Conservation (phyloP, 495 filamentous ascomycete species). For the Lasiosphaeriaceae sp. region DNA sequence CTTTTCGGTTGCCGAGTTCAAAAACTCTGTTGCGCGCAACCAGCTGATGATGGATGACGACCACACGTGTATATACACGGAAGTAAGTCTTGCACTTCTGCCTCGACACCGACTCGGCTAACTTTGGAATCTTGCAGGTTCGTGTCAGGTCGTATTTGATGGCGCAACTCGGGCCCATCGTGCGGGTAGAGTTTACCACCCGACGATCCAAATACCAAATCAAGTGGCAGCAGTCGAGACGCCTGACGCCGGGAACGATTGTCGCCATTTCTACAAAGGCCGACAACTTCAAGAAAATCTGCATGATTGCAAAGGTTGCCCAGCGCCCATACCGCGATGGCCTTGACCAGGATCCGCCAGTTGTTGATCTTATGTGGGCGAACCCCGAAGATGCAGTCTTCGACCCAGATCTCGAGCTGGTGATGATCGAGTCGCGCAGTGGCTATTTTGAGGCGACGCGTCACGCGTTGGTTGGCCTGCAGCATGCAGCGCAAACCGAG, state of each 20-base stretch:
- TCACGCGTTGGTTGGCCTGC: conserved; percentile 68
- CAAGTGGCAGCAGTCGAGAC: conserved; percentile 70
- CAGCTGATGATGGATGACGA: conserved; percentile 53
- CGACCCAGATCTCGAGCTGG: conserved; percentile 64
- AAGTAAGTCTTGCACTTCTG: conserved; percentile 43
- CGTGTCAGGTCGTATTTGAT: conserved; percentile 61
- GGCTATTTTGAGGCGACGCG: conserved; percentile 74
- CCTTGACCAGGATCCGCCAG: conserved; percentile 60
- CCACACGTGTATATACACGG: conserved; percentile 66
- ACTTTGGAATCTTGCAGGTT: conserved; percentile 47
- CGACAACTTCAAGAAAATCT: conserved; percentile 63
- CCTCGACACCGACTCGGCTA: neutral
- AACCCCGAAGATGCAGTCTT: conserved; percentile 54
- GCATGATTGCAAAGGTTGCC: conserved; percentile 69
- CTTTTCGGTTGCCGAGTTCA: conserved; percentile 44
- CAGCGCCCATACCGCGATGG: conserved; percentile 57
- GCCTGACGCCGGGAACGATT: conserved; percentile 64
- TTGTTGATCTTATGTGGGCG: conserved; percentile 74
- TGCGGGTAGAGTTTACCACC: conserved; percentile 68
- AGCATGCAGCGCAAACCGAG: conserved; percentile 61
- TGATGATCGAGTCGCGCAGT: conserved; percentile 71
- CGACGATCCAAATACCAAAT: conserved; percentile 63
- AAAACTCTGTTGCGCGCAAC: conserved; percentile 36
- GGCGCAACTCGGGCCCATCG: conserved; percentile 57
- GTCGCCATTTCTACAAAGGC: conserved; percentile 64